phyloP scores from a whole-genome alignment of 208 protist genomes.

The Trypanosoma platydactyli region DNA sequence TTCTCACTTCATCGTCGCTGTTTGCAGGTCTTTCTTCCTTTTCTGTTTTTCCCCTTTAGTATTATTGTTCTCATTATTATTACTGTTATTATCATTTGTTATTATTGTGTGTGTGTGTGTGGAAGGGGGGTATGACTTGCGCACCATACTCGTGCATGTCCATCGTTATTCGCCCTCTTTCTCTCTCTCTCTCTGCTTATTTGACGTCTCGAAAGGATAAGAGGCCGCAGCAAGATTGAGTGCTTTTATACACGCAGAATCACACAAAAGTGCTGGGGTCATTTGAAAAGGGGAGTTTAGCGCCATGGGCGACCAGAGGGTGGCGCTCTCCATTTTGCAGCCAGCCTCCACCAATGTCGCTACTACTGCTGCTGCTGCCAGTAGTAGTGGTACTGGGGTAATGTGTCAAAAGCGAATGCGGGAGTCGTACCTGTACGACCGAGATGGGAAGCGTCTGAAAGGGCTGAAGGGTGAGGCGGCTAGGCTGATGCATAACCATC shows the following conservation, averaged over 20 bases:
- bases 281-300: constrained; percentile 1
- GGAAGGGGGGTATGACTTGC: not conserved
- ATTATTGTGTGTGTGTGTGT: constrained; percentile 26
- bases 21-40: not conserved
- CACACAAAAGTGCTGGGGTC: constrained; percentile 5
- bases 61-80: constrained; percentile 1
- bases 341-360: not conserved
- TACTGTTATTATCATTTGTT: constrained; percentile 10
- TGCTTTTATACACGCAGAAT: not conserved
- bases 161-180: too few relatives aligned
- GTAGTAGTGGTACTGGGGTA: not conserved
- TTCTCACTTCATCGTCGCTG: too few relatives aligned
- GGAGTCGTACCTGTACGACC: constrained; percentile 24
- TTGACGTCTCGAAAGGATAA: too few relatives aligned
- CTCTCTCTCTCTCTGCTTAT: too few relatives aligned
- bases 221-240: not conserved
- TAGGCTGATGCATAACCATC: constrained; percentile 25
- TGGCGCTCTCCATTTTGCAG: constrained; percentile 20
- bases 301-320: constrained; percentile 17
- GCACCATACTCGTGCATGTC: too few relatives aligned
- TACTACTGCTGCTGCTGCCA: not conserved
- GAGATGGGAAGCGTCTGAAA: constrained; percentile 18
- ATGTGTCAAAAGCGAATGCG: constrained; percentile 1
- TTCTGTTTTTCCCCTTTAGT: not conserved
- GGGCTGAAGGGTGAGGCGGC: constrained; percentile 23